Evolutionary conservation across 1,284 basidiomycete species (phyloP).

Genomic region (Cystobasidium sp.): DNA sequence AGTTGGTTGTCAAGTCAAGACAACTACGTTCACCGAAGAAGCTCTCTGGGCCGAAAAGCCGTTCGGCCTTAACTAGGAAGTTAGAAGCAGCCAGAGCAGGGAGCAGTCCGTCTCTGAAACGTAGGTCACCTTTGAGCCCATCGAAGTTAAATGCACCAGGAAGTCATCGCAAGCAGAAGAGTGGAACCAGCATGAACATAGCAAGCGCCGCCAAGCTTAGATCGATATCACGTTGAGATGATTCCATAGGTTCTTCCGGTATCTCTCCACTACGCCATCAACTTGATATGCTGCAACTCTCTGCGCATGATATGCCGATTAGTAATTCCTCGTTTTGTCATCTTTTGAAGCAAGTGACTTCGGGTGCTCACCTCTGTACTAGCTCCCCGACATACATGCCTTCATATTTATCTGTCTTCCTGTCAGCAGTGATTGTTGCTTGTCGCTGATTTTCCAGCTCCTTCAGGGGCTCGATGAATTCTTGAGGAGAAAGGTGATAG

Average conservation of each 20-base stretch:
- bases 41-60: no score
- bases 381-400: conserved; percentile 43
- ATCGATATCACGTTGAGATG: not conserved
- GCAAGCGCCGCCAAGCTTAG: not conserved
- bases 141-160: no score
- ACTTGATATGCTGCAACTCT: conserved; percentile 36
- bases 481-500: conserved; percentile 79
- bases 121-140: no score
- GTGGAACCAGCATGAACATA: no score
- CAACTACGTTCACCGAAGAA: no score
- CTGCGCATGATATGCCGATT: not conserved
- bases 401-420: conserved; percentile 7
- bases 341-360: not conserved
- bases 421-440: conserved; percentile 4
- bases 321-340: not conserved
- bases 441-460: conserved; percentile 19
- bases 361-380: conserved; percentile 24
- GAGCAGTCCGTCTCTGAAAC: no score
- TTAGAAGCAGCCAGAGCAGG: no score
- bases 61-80: no score
- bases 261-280: conserved; percentile 25
- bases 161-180: not conserved
- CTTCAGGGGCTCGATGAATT: conserved; percentile 31
- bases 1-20: no score
- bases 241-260: not conserved